These are phyloP conservation scores for Phytophthora brassicae DNA, from an alignment of 352 stramenopile species.

Conservation along the genomic window DNA sequence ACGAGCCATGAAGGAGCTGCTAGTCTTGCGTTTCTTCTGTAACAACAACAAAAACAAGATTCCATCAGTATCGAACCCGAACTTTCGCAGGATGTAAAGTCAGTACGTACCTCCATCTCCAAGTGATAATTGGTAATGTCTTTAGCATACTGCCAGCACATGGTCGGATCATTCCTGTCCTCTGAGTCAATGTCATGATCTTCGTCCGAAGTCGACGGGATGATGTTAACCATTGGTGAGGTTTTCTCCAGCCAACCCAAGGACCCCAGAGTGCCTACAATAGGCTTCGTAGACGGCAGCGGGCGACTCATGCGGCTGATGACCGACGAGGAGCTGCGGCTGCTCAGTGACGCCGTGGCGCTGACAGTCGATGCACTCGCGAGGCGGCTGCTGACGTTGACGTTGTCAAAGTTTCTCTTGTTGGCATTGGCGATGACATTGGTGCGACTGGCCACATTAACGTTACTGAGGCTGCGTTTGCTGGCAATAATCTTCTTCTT, in stretches of 20 bases:
- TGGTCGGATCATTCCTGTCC: slow-evolving; percentile 61
- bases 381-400: slow-evolving; percentile 25
- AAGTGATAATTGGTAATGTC: slow-evolving; percentile 85
- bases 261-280: slow-evolving; percentile 16
- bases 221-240: slow-evolving; percentile 29
- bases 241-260: slow-evolving; percentile 33
- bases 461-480: slow-evolving; percentile 43
- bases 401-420: slow-evolving; percentile 29
- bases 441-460: slow-evolving; percentile 23
- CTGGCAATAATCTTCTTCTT: slow-evolving; percentile 53
- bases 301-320: slow-evolving; percentile 27
- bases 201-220: slow-evolving; percentile 11
- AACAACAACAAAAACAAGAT: slow-evolving; percentile 13
- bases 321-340: slow-evolving; percentile 25
- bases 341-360: slow-evolving; percentile 4
- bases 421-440: slow-evolving; percentile 21
- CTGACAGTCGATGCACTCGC: slow-evolving; percentile 4
- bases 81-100: too few relatives aligned
- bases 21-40: slow-evolving; percentile 58
- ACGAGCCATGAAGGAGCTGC: slow-evolving; percentile 72
- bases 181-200: slow-evolving; percentile 75
- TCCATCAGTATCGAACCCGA: background rate
- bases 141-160: slow-evolving; percentile 82
- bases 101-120: slow-evolving; percentile 52
- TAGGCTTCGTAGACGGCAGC: slow-evolving; percentile 32